Percentiles rank a stretch among this genome's conserved stretches.
phyloP scores from a whole-genome alignment of 495 filamentous ascomycete species.

The Jackrogersella minutella region DNA sequence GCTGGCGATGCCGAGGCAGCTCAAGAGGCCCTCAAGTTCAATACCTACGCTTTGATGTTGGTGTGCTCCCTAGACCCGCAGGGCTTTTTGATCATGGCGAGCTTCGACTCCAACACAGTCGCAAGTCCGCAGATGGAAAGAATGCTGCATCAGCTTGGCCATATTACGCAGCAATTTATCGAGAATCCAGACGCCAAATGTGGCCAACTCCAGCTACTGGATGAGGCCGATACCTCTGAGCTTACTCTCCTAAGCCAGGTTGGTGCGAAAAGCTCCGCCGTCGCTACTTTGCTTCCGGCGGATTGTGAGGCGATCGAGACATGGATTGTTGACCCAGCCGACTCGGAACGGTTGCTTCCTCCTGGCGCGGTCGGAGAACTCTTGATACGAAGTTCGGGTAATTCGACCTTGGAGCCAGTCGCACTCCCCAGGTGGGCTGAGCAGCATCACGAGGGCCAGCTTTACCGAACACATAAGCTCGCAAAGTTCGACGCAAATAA shows the following conservation, averaged over 20 bases:
- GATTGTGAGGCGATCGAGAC: constrained; percentile 33
- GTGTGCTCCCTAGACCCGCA: constrained; percentile 64
- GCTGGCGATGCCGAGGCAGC: constrained; percentile 62
- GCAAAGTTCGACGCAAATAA: constrained; percentile 40
- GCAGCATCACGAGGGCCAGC: constrained; percentile 4
- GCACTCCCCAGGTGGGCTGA: constrained; percentile 39
- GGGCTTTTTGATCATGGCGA: constrained; percentile 67
- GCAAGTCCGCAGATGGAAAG: constrained; percentile 44
- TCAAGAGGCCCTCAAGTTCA: constrained; percentile 71
- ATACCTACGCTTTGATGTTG: constrained; percentile 72
- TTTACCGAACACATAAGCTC: constrained; percentile 46
- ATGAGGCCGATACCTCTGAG: constrained; percentile 33
- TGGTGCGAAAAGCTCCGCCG: constrained; percentile 1
- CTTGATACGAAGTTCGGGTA: constrained; percentile 39
- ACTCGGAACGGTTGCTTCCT: constrained; percentile 49
- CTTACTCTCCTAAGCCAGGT: constrained; percentile 16
- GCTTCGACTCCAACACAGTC: constrained; percentile 63
- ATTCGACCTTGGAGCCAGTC: constrained; percentile 35
- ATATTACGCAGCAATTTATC: constrained; percentile 45
- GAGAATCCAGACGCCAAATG: constrained; percentile 38
- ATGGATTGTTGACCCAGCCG: constrained; percentile 53
- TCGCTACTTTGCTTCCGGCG: constrained; percentile 14
- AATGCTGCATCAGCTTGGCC: constrained; percentile 44
- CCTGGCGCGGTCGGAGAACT: constrained; percentile 58
- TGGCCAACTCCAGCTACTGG: constrained; percentile 40